Percentiles rank a stretch among this genome's conserved stretches.
These are phyloP conservation scores for Termitomyces sp. DNA, from an alignment of 768 basidiomycete genomes.

Conservation along the genomic window DNA sequence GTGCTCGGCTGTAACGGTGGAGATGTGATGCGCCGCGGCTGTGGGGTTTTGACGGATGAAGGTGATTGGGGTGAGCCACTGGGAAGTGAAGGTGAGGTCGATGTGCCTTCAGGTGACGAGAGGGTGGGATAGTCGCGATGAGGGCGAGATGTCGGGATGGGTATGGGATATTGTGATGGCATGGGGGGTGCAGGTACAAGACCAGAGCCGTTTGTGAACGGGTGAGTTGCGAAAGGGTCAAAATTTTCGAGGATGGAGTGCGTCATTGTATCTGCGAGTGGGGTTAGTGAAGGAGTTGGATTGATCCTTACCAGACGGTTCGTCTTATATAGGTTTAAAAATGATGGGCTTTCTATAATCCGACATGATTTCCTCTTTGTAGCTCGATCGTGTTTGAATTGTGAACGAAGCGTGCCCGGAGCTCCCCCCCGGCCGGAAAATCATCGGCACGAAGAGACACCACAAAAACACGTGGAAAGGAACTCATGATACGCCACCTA, in stretches of 20 bases:
- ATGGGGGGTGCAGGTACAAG: slow-evolving; percentile 34
- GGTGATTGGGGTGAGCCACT: slow-evolving; percentile 10
- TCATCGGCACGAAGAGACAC: slow-evolving; percentile 3
- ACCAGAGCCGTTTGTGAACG: slow-evolving; percentile 47
- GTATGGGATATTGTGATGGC: slow-evolving; percentile 44
- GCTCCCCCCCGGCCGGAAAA: slow-evolving; percentile 8
- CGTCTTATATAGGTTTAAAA: slow-evolving; percentile 7
- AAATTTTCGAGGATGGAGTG: slow-evolving; percentile 39
- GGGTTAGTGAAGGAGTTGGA: slow-evolving; percentile 4
- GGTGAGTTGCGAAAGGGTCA: slow-evolving; percentile 53
- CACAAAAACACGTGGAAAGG: slow-evolving; percentile 9
- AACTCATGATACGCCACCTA: not conserved
- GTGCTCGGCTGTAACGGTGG: slow-evolving; percentile 13
- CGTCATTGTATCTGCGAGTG: slow-evolving; percentile 19
- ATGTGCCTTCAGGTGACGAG: slow-evolving; percentile 11
- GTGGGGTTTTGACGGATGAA: slow-evolving; percentile 20
- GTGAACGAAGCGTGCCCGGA: slow-evolving; percentile 5
- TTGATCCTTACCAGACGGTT: not conserved
- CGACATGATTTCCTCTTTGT: slow-evolving; percentile 5
- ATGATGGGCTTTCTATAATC: not conserved
- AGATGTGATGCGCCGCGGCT: slow-evolving; percentile 16
- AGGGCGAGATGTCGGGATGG: slow-evolving; percentile 27
- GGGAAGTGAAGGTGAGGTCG: slow-evolving; percentile 17
- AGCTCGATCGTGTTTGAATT: slow-evolving; percentile 3
- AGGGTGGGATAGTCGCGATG: slow-evolving; percentile 12